A percentile compares a stretch with the other conserved stretches of the same genome.
Conservation (phyloP, 2,329 filamentous ascomycete genomes). For the Stachybotrys chartarum region DNA sequence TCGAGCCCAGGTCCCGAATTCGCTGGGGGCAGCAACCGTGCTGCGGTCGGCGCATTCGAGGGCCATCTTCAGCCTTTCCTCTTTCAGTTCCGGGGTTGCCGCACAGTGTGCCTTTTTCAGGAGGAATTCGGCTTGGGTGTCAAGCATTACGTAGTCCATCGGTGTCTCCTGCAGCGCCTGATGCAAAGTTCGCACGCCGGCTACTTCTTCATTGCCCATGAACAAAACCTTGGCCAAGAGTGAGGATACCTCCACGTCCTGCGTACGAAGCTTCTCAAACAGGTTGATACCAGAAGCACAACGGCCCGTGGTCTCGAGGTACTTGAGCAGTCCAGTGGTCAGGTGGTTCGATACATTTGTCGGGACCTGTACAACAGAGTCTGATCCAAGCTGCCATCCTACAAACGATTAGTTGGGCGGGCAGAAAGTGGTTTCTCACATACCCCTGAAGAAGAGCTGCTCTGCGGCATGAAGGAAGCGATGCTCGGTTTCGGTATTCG, state of each 20-base stretch:
- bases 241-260: conserved; percentile 91
- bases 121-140: conserved; percentile 88
- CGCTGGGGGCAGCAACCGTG: conserved; percentile 90
- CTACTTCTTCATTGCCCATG: conserved; percentile 95
- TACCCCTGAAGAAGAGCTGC: conserved; percentile 88
- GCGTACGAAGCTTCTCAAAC: conserved; percentile 87
- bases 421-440: conserved; percentile 4
- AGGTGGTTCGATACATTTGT: conserved; percentile 96
- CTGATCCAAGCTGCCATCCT: conserved; percentile 94
- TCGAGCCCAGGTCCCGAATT: conserved; percentile 94
- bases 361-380: conserved; percentile 94
- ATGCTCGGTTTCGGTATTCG: conserved; percentile 96
- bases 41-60: conserved; percentile 89
- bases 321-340: conserved; percentile 86
- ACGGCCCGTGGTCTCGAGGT: conserved; percentile 90
- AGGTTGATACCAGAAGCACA: conserved; percentile 95
- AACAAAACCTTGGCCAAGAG: conserved; percentile 85
- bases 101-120: conserved; percentile 68
- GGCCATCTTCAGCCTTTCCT: conserved; percentile 73
- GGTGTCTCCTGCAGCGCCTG: conserved; percentile 84
- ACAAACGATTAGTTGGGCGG: conserved; percentile 8
- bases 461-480: conserved; percentile 92
- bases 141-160: conserved; percentile 96
- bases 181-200: conserved; percentile 81
- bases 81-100: conserved; percentile 45